A percentile compares a stretch with the other conserved stretches of the same genome.
Evolutionary conservation across 2,329 filamentous ascomycete genomes (phyloP).

Genomic region (Alternaria brassicicola): DNA sequence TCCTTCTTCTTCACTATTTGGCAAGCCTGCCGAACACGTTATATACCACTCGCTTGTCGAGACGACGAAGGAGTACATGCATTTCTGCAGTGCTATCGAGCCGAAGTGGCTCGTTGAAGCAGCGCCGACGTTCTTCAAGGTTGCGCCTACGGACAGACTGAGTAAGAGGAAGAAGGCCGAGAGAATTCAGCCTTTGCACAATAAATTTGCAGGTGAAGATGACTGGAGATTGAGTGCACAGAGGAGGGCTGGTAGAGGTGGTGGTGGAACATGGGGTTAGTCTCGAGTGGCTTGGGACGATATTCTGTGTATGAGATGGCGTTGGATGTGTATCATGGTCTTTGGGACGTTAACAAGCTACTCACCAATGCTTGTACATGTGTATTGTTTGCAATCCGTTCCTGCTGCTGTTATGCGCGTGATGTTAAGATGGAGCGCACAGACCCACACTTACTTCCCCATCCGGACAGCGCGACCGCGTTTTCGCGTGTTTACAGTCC

Average conservation of each 20-base stretch:
- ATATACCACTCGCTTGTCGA: constrained; percentile 91
- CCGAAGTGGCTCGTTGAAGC: constrained; percentile 93
- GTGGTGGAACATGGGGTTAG: constrained; percentile 92
- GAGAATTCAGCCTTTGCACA: constrained; percentile 92
- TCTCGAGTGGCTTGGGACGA: neutral
- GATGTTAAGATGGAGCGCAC: constrained; percentile 5
- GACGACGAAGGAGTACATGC: constrained; percentile 98
- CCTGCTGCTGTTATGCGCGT: neutral
- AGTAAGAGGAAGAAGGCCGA: constrained; percentile 94
- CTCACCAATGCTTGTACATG: neutral
- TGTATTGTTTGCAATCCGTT: neutral
- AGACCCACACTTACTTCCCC: constrained; percentile 22
- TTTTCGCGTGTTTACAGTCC: constrained; percentile 32
- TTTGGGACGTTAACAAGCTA: neutral
- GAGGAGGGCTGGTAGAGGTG: constrained; percentile 80
- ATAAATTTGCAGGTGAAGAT: constrained; percentile 88
- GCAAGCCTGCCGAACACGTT: constrained; percentile 95
- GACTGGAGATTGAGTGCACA: constrained; percentile 95
- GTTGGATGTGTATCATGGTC: neutral
- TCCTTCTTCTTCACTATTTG: constrained; percentile 88
- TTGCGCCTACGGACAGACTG: constrained; percentile 82
- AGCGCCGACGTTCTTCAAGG: constrained; percentile 99
- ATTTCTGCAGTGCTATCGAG: constrained; percentile 89
- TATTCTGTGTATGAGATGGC: constrained; percentile 1
- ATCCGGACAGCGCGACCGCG: constrained; percentile 30